Conservation (phyloP, 1,284 basidiomycete genomes). For the Takashimella koratensis region DNA sequence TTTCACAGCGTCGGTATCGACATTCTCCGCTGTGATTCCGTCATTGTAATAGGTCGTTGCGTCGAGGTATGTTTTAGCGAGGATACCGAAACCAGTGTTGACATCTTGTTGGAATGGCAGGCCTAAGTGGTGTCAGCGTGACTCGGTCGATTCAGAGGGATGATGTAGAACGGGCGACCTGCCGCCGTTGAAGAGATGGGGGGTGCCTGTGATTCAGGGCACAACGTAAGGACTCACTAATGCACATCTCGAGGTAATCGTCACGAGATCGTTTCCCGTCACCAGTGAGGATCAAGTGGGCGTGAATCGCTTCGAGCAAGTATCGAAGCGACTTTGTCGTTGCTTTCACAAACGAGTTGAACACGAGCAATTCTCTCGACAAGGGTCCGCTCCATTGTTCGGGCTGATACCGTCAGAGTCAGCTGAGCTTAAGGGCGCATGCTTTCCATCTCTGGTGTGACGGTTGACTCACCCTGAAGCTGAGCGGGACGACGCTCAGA, state of each 20-base stretch:
- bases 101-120: conserved; percentile 93
- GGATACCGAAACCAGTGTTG: conserved; percentile 95
- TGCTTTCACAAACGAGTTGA: conserved; percentile 93
- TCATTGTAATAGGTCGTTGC: conserved; percentile 76
- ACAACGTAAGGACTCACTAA: no score
- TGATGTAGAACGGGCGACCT: no score
- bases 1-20: conserved; percentile 68
- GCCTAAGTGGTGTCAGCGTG: conserved; percentile 31
- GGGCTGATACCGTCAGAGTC: conserved; percentile 51
- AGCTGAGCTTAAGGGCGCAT: no score
- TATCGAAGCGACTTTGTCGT: conserved; percentile 85
- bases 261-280: conserved; percentile 83
- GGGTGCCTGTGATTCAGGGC: no score
- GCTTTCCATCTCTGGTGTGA: no score
- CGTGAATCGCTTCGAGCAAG: conserved; percentile 81
- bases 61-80: conserved; percentile 93
- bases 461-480: conserved; percentile 80
- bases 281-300: conserved; percentile 85
- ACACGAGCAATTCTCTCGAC: conserved; percentile 91
- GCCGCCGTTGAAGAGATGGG: no score
- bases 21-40: conserved; percentile 54
- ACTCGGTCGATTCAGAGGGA: no score
- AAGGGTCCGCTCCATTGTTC: conserved; percentile 91
- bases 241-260: conserved; percentile 85
- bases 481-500: conserved; percentile 85